These are phyloP conservation scores for Madurella fahalii DNA, from an alignment of 2,329 filamentous ascomycete species.

Conservation along the genomic window DNA sequence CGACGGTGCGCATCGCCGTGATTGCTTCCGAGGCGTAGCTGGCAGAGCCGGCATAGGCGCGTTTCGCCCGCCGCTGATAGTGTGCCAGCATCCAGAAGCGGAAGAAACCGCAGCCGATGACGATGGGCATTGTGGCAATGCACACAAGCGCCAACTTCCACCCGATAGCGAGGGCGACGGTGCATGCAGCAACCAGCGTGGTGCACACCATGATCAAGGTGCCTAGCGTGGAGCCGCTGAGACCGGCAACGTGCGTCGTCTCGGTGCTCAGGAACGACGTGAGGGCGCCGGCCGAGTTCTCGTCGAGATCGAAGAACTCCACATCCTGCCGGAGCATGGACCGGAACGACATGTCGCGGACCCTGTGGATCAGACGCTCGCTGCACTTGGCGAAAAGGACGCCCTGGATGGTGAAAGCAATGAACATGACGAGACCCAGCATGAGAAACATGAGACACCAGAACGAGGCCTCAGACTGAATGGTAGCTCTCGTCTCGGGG, in stretches of 20 bases:
- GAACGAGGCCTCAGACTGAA: conserved; percentile 72
- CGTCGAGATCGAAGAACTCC: conserved; percentile 81
- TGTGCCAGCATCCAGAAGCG: conserved; percentile 64
- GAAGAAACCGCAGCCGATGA: conserved; percentile 39
- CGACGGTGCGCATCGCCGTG: conserved; percentile 88
- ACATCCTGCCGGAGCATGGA: conserved; percentile 91
- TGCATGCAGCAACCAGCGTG: conserved; percentile 71
- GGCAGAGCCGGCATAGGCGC: conserved; percentile 74
- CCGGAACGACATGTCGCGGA: conserved; percentile 78
- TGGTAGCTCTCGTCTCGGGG: conserved; percentile 45
- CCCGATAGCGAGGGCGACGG: conserved; percentile 40
- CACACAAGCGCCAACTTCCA: conserved; percentile 44
- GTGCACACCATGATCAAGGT: conserved; percentile 77
- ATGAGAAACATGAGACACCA: conserved; percentile 89
- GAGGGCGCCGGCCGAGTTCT: conserved; percentile 83
- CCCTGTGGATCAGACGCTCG: conserved; percentile 78
- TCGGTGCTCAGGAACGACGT: conserved; percentile 87
- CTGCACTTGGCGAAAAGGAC: conserved; percentile 77
- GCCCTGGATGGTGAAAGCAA: conserved; percentile 66
- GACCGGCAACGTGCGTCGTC: conserved; percentile 81
- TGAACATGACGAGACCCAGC: conserved; percentile 68
- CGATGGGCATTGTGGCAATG: conserved; percentile 36
- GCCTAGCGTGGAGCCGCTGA: conserved; percentile 82
- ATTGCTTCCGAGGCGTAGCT: conserved; percentile 91
- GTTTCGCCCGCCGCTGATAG: conserved; percentile 75